A percentile compares a stretch with the other conserved stretches of the same genome.
These are phyloP conservation scores for Amylocarpus encephaloides DNA, from an alignment of 2,329 filamentous ascomycete species.

Conservation along the genomic window DNA sequence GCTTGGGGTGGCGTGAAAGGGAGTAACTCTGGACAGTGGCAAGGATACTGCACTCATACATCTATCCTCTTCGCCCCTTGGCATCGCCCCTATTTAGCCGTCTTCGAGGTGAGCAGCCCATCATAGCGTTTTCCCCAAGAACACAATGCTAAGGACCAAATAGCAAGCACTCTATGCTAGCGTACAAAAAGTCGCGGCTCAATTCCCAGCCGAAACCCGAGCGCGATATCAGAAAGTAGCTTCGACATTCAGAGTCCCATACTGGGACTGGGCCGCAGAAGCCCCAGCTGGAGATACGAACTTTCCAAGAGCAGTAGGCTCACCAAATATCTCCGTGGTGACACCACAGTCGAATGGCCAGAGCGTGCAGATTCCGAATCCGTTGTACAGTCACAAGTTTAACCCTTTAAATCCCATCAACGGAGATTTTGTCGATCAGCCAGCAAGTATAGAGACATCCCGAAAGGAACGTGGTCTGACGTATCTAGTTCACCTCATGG, in stretches of 20 bases:
- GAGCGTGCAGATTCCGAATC: constrained; percentile 57
- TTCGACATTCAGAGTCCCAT: constrained; percentile 37
- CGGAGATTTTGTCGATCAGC: constrained; percentile 9
- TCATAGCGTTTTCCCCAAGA: constrained; percentile 16
- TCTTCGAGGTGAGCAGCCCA: constrained; percentile 42
- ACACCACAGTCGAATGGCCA: constrained; percentile 35
- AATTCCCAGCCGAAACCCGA: constrained; percentile 7
- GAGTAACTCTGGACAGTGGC: constrained; percentile 28
- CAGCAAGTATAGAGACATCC: too few species aligned
- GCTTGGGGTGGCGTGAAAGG: constrained; percentile 49
- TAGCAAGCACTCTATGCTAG: constrained; percentile 46
- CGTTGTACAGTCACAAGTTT: constrained; percentile 40
- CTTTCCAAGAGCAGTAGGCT: constrained; percentile 45
- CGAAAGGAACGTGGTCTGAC: too few species aligned
- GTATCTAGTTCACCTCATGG: constrained; percentile 47
- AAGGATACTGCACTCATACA: constrained; percentile 49
- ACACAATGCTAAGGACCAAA: background rate
- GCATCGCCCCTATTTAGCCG: constrained; percentile 49
- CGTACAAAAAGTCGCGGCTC: constrained; percentile 38
- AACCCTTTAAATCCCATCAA: constrained; percentile 33
- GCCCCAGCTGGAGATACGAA: constrained; percentile 34
- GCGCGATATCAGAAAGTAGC: constrained; percentile 38
- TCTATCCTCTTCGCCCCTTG: constrained; percentile 34
- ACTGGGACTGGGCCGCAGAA: constrained; percentile 40
- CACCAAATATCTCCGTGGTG: constrained; percentile 36